These are phyloP conservation scores for Agaricus blazei DNA, from an alignment of 768 basidiomycete species.

Conservation along the genomic window DNA sequence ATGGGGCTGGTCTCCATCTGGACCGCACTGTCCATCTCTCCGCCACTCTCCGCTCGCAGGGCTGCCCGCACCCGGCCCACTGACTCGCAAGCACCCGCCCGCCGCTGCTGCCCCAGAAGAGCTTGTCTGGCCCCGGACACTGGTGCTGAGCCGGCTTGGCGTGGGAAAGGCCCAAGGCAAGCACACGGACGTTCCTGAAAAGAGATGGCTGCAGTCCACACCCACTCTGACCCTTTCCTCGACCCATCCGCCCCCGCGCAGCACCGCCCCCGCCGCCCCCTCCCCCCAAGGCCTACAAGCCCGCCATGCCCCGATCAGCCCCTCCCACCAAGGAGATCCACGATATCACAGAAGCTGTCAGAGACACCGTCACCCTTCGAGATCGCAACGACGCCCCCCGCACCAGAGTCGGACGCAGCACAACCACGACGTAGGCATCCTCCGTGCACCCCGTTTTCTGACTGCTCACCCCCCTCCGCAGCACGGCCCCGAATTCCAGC, in stretches of 20 bases:
- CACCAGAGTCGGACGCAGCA: conserved; percentile 52
- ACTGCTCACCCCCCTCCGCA: conserved; percentile 16
- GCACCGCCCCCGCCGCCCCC: conserved; percentile 29
- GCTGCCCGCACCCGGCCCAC: background rate
- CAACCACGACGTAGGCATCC: conserved; percentile 44
- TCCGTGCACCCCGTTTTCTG: conserved; percentile 8
- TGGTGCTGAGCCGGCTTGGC: conserved; percentile 18
- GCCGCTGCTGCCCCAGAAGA: background rate
- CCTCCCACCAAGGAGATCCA: conserved; percentile 13
- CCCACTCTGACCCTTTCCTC: conserved; percentile 47
- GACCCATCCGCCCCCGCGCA: conserved; percentile 26
- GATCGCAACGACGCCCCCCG: conserved; percentile 32
- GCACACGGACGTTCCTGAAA: conserved; percentile 6
- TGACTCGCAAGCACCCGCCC: too few species aligned
- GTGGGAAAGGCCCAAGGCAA: conserved; percentile 22
- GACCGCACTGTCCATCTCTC: background rate
- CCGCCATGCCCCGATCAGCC: conserved; percentile 6
- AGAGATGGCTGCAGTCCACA: conserved; percentile 28
- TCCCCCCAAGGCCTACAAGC: conserved; percentile 20
- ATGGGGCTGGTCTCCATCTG: background rate
- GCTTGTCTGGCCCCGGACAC: background rate
- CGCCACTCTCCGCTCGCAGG: background rate
- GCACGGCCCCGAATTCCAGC: conserved; percentile 14
- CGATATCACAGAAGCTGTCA: conserved; percentile 58
- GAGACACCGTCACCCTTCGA: conserved; percentile 62